Evolutionary conservation across 73 alveolate genomes (phyloP).

Genomic region (Paramecium tetraurelia): DNA sequence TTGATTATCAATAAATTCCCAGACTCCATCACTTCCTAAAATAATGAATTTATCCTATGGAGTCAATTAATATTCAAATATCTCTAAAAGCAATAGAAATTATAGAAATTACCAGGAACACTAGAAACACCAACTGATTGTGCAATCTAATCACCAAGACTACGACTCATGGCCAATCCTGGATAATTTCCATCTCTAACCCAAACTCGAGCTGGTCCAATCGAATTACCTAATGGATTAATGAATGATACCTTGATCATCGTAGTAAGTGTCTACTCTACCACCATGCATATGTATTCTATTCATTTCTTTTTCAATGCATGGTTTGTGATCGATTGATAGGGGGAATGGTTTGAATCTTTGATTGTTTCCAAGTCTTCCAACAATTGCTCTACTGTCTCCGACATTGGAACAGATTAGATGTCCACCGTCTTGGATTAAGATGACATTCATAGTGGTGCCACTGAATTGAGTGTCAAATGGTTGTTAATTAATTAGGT

Average conservation of each 20-base stretch:
- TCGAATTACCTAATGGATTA: slow-evolving; percentile 55
- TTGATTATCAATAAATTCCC: slow-evolving; percentile 82
- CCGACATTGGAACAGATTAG: slow-evolving; percentile 55
- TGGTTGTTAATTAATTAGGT: not conserved
- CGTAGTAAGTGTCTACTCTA: slow-evolving; percentile 83
- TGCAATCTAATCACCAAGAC: slow-evolving; percentile 90
- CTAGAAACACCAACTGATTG: slow-evolving; percentile 87
- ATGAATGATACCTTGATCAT: slow-evolving; percentile 49
- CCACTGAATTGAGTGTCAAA: slow-evolving; percentile 63
- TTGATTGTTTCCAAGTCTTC: not conserved
- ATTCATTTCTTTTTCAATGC: slow-evolving; percentile 74
- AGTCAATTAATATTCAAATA: slow-evolving; percentile 44
- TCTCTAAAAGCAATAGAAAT: not conserved
- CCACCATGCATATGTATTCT: slow-evolving; percentile 87
- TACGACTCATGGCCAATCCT: slow-evolving; percentile 97
- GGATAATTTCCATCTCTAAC: slow-evolving; percentile 88
- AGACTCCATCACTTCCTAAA: slow-evolving; percentile 83
- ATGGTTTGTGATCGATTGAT: slow-evolving; percentile 94
- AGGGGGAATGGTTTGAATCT: slow-evolving; percentile 56
- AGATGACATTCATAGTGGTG: slow-evolving; percentile 34
- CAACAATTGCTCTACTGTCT: slow-evolving; percentile 61
- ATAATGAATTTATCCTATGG: slow-evolving; percentile 71
- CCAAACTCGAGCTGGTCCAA: slow-evolving; percentile 97
- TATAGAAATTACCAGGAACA: slow-evolving; percentile 78
- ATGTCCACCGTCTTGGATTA: slow-evolving; percentile 38